These are phyloP conservation scores for Tetrahymena borealis DNA, from an alignment of 73 alveolate genomes.

Conservation along the genomic window DNA sequence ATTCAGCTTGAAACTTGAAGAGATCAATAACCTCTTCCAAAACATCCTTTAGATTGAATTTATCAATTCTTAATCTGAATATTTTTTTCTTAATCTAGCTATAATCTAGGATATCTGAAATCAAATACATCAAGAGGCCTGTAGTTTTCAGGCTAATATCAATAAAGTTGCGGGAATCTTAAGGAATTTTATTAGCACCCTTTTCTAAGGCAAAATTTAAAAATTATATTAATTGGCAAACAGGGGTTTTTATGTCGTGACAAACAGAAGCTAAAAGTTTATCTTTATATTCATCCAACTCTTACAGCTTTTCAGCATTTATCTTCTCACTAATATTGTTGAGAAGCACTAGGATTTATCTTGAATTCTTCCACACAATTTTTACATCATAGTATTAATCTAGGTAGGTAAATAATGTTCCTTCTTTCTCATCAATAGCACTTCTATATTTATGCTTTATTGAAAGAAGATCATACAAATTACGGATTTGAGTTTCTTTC, in stretches of 20 bases:
- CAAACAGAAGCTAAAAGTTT: neutral
- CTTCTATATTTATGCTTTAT: neutral
- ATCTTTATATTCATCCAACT: neutral
- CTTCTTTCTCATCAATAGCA: neutral
- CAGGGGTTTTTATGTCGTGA: neutral
- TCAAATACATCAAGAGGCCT: neutral
- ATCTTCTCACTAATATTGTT: neutral
- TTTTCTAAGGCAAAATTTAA: neutral
- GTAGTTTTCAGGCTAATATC: neutral
- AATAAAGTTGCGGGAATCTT: neutral
- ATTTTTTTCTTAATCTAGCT: neutral
- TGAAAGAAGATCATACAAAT: neutral
- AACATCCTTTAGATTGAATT: neutral
- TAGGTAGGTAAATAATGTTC: neutral
- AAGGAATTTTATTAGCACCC: neutral
- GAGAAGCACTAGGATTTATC: neutral
- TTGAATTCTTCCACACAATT: neutral
- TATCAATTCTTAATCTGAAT: neutral
- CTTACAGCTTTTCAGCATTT: neutral
- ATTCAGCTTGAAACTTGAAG: neutral
- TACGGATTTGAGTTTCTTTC: neutral
- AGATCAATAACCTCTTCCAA: neutral
- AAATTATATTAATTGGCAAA: neutral
- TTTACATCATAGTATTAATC: neutral
- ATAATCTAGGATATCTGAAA: neutral